These are phyloP conservation scores for Kwoniella heveanensis DNA, from an alignment of 768 basidiomycete genomes.

Conservation along the genomic window DNA sequence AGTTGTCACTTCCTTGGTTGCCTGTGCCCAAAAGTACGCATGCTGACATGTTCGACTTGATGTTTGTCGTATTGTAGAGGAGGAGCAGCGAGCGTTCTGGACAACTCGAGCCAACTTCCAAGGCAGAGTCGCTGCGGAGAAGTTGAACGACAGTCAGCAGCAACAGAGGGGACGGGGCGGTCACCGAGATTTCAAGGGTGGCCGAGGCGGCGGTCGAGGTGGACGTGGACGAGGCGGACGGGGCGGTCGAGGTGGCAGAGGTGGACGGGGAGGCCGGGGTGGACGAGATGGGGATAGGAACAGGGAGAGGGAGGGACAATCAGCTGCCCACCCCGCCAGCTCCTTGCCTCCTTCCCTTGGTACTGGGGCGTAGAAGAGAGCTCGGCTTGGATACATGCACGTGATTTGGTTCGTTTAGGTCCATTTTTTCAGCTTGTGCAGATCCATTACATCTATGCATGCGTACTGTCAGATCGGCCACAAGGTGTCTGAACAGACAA, in stretches of 20 bases:
- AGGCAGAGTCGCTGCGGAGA: conserved; percentile 50
- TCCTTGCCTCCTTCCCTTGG: conserved; percentile 23
- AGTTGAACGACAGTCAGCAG: conserved; percentile 26
- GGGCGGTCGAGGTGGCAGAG: conserved; percentile 39
- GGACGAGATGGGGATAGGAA: conserved; percentile 24
- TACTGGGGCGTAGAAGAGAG: conserved; percentile 15
- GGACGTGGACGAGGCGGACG: conserved; percentile 41
- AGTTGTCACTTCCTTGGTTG: conserved; percentile 7
- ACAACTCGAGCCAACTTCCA: conserved; percentile 54
- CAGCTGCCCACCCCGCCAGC: conserved; percentile 18
- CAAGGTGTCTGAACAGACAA: too few relatives aligned
- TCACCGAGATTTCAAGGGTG: conserved; percentile 37
- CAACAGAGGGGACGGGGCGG: conserved; percentile 21
- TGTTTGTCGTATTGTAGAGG: too few relatives aligned
- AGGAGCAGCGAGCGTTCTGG: conserved; percentile 55
- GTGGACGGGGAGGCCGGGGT: conserved; percentile 28
- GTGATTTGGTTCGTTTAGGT: too few relatives aligned
- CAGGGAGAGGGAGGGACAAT: conserved; percentile 16
- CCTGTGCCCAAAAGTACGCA: too few relatives aligned
- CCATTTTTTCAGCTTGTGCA: too few relatives aligned
- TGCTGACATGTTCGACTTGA: too few relatives aligned
- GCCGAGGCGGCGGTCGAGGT: conserved; percentile 43
- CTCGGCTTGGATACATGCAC: neutral
- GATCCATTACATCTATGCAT: too few relatives aligned
- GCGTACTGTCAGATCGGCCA: too few relatives aligned